Conservation (phyloP, 2,329 filamentous ascomycete species). For the Harringtonia lauricola region DNA sequence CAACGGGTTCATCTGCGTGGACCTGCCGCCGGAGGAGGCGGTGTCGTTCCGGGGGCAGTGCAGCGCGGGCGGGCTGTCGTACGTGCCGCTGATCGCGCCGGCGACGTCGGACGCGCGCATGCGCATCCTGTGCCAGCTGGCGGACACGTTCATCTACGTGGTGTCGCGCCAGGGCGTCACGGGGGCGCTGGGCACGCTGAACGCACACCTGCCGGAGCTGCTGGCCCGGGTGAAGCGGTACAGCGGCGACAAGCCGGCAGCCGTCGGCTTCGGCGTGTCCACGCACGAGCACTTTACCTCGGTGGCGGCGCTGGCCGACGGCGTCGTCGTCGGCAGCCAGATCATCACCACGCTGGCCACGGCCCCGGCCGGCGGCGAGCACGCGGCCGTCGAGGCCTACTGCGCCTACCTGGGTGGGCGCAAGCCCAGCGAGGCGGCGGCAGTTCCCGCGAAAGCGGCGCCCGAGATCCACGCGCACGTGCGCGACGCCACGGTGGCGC, state of each 20-base stretch:
- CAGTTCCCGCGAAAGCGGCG: constrained; percentile 50
- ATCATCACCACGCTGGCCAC: constrained; percentile 74
- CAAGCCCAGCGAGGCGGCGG: constrained; percentile 21
- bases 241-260: constrained; percentile 80
- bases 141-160: constrained; percentile 98
- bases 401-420: constrained; percentile 57
- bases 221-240: constrained; percentile 81
- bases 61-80: constrained; percentile 71
- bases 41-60: constrained; percentile 83
- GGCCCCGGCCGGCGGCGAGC: constrained; percentile 38
- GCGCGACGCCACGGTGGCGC: constrained; percentile 38
- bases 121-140: constrained; percentile 91
- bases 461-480: constrained; percentile 49
- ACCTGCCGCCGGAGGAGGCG: constrained; percentile 91
- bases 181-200: constrained; percentile 75
- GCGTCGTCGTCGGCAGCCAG: constrained; percentile 93
- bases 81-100: constrained; percentile 93
- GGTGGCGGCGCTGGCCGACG: constrained; percentile 75
- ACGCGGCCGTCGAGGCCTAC: constrained; percentile 74
- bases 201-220: constrained; percentile 69
- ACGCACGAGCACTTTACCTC: constrained; percentile 88
- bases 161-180: constrained; percentile 97
- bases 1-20: constrained; percentile 95
- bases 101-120: constrained; percentile 87
- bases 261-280: constrained; percentile 92